These are phyloP conservation scores for Colletotrichum limetticola DNA, from an alignment of 2,329 filamentous ascomycete genomes.

Conservation along the genomic window DNA sequence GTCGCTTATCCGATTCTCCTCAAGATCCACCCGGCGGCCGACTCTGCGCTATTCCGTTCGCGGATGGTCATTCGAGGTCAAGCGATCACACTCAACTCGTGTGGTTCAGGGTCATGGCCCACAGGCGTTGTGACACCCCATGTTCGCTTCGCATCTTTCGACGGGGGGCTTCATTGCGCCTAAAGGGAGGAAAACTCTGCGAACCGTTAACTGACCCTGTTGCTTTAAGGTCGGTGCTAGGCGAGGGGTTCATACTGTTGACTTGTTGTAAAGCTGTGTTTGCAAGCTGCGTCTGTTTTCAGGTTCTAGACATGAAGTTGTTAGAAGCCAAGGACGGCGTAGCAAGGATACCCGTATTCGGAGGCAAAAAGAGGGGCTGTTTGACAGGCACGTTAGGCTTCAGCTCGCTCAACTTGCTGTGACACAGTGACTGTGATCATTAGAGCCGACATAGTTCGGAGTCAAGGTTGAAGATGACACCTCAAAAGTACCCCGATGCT, in stretches of 20 bases:
- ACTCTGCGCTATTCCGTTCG: conserved; percentile 14
- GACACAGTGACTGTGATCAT: not conserved
- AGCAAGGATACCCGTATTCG: not conserved
- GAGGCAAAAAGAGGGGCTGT: not conserved
- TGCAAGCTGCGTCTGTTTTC: not conserved
- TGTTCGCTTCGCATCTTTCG: not conserved
- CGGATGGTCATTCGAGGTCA: conserved; percentile 9
- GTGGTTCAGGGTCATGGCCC: not conserved
- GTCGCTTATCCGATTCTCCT: not conserved
- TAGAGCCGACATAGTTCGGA: not conserved
- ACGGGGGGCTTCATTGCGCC: not conserved
- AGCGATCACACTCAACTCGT: not conserved
- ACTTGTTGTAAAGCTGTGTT: not conserved
- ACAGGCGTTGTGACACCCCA: not conserved
- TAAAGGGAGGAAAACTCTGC: not conserved
- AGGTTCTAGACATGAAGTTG: not conserved
- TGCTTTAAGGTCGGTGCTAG: not conserved
- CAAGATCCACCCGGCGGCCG: conserved; percentile 16
- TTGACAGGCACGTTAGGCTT: too few species aligned
- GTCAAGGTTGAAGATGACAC: not conserved
- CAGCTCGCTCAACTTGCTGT: not conserved
- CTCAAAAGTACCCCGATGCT: not conserved
- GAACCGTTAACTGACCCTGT: not conserved
- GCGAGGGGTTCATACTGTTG: not conserved
- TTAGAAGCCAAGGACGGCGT: not conserved